Percentiles rank a stretch among this genome's conserved stretches.
Conservation (phyloP, 75 land plant genomes). For the Picea sitchensis region DNA sequence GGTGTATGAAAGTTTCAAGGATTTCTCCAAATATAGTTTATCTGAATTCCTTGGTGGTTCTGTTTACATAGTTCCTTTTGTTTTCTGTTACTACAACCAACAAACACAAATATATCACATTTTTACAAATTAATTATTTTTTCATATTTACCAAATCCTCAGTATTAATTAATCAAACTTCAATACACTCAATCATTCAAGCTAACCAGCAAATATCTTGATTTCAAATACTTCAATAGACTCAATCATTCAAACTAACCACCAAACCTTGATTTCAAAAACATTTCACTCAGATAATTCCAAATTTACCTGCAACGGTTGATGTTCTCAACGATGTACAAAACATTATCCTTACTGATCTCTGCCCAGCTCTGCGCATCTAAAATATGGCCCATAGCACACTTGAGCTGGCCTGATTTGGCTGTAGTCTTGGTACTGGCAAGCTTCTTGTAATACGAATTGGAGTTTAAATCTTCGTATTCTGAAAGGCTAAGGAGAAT, state of each 20-base stretch:
- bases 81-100: slow-evolving; percentile 60
- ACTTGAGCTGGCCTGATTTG: slow-evolving; percentile 24
- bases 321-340: slow-evolving; percentile 93
- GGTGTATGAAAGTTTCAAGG: too few species aligned
- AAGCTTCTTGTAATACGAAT: slow-evolving; percentile 26
- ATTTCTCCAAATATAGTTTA: too few species aligned
- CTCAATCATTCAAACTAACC: too few species aligned
- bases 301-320: slow-evolving; percentile 70
- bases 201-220: neutral
- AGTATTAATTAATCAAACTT: too few species aligned
- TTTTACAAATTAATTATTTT: too few species aligned
- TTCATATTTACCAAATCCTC: too few species aligned
- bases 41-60: slow-evolving; percentile 57
- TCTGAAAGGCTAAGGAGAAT: neutral
- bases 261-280: too few species aligned
- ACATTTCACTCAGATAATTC: neutral
- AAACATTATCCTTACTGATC: slow-evolving; percentile 74
- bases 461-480: neutral
- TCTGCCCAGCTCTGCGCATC: slow-evolving; percentile 77
- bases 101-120: neutral
- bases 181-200: too few species aligned
- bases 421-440: slow-evolving; percentile 16
- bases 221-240: too few species aligned
- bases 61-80: slow-evolving; percentile 52
- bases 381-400: slow-evolving; percentile 79